phyloP scores from a whole-genome alignment of 164 flowering plant species.

The Aristolochia contorta region DNA sequence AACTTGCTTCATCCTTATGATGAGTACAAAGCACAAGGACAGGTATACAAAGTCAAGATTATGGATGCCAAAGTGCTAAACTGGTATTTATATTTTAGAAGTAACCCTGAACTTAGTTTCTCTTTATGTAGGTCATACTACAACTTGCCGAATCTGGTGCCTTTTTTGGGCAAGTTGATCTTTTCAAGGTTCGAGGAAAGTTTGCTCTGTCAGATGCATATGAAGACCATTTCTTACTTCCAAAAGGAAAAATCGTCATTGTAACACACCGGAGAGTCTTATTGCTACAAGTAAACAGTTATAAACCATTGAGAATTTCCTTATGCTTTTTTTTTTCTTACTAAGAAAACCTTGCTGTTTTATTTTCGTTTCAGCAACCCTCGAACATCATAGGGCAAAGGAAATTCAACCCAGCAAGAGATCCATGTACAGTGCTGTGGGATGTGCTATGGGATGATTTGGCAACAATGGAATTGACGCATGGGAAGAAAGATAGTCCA shows the following conservation, averaged over 20 bases:
- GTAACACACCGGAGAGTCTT: constrained; percentile 88
- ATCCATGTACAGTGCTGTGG: constrained; percentile 91
- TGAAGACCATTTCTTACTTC: constrained; percentile 88
- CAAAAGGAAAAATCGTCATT: constrained; percentile 64
- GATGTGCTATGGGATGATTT: constrained; percentile 84
- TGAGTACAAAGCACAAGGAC: constrained; percentile 90
- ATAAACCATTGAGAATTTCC: not conserved
- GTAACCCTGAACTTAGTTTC: not conserved
- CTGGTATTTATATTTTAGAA: no score
- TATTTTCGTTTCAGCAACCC: constrained; percentile 50
- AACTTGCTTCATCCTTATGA: constrained; percentile 87
- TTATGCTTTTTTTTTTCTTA: not conserved
- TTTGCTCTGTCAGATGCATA: constrained; percentile 98
- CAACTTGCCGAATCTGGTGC: constrained; percentile 95
- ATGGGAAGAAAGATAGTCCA: constrained; percentile 69
- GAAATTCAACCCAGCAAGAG: constrained; percentile 89
- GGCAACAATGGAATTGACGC: constrained; percentile 65
- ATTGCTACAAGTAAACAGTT: constrained; percentile 67
- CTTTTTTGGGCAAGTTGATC: constrained; percentile 88
- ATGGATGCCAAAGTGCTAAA: no score
- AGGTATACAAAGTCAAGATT: constrained; percentile 33
- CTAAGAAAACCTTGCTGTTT: not conserved
- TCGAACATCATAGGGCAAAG: constrained; percentile 62
- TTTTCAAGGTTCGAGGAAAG: constrained; percentile 93
- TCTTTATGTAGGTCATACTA: constrained; percentile 68